Conservation (phyloP, 768 basidiomycete species). For the Chlorophyllum brunneum region DNA sequence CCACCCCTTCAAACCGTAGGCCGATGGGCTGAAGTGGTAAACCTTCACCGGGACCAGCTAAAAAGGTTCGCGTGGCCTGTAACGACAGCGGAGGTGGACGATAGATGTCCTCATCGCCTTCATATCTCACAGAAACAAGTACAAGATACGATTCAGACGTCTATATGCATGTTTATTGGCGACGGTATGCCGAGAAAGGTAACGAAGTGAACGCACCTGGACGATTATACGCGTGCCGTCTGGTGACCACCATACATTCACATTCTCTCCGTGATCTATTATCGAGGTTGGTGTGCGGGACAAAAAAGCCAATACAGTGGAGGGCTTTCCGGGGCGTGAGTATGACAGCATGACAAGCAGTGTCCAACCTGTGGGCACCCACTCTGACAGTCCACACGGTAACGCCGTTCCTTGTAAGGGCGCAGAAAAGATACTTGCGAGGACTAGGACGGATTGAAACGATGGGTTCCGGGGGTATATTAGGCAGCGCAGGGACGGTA, state of each 20-base stretch:
- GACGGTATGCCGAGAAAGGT: neutral
- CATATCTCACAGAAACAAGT: slow-evolving; percentile 61
- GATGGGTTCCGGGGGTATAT: slow-evolving; percentile 53
- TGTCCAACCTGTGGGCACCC: neutral
- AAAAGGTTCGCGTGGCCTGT: slow-evolving; percentile 62
- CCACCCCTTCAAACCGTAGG: slow-evolving; percentile 77
- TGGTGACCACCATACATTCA: slow-evolving; percentile 74
- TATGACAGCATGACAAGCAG: slow-evolving; percentile 1
- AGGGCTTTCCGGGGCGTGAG: slow-evolving; percentile 45
- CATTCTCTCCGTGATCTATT: slow-evolving; percentile 79
- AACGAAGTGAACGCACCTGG: slow-evolving; percentile 47
- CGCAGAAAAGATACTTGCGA: slow-evolving; percentile 74
- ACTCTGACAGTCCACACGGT: slow-evolving; percentile 80
- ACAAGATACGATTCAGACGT: slow-evolving; percentile 80
- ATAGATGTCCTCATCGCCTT: slow-evolving; percentile 52
- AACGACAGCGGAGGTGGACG: slow-evolving; percentile 47
- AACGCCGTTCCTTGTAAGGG: slow-evolving; percentile 66
- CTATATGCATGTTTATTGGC: slow-evolving; percentile 34
- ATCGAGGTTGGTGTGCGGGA: slow-evolving; percentile 76
- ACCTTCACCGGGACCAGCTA: slow-evolving; percentile 80
- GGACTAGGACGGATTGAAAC: slow-evolving; percentile 61
- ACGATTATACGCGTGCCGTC: slow-evolving; percentile 79
- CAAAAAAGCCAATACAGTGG: slow-evolving; percentile 66
- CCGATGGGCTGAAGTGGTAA: slow-evolving; percentile 62
- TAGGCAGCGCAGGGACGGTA: slow-evolving; percentile 64